Evolutionary conservation across 352 stramenopile species (phyloP), one percentile per base, ranked within the genome.

Genomic region (Phytopythium kandeliae): DNA sequence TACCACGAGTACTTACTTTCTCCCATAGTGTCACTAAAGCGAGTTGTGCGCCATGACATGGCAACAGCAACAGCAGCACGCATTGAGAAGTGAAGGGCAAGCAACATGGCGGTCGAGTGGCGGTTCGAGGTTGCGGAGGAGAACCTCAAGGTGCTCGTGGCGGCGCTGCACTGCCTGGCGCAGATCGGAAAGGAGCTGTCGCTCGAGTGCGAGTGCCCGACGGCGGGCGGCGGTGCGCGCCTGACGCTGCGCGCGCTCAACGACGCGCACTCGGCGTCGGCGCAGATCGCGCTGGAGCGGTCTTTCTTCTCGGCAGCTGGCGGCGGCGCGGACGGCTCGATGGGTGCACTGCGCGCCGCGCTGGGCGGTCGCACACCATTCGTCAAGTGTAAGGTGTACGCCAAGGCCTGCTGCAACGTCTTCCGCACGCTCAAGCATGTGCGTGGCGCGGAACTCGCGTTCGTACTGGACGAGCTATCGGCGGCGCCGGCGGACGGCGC

Each of bases 401-500:
- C 78, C 46, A 90, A 80, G 58, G 75, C 79, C 15, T 89, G 82
- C 53, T 81, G 72, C 59, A 88, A 86, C 62, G 63, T 94, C 17
- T 94, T 92, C 43, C 77, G 79, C 35, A 89, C 84, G 45, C 68
- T 92, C 38, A 91, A 91, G 62, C 81, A 89, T 56, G 84, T 94
- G 51, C 82, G 78, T 47, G 74, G 66, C 22, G 73, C 89, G 38
- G 73, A 91, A 49, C 67, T 94, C 58, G 58, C 59, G 16, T 69
- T 94, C 19, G 51, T 78, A 3, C 50, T 93, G 51, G 71, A 78
- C 49, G 51, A 71, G n/a, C 56, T 74, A 25, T 52, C 59, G 45
- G 49, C 68, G 31, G 40, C 62, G 0, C 48, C 58, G 4, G 49
- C 49, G 13, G 58, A 72, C 4, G 58, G 68, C 15, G 42, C 71